Percentiles rank a stretch among this genome's conserved stretches.
These are phyloP conservation scores for Aquanectria penicillioides DNA, from an alignment of 2,329 filamentous ascomycete genomes.

Conservation along the genomic window DNA sequence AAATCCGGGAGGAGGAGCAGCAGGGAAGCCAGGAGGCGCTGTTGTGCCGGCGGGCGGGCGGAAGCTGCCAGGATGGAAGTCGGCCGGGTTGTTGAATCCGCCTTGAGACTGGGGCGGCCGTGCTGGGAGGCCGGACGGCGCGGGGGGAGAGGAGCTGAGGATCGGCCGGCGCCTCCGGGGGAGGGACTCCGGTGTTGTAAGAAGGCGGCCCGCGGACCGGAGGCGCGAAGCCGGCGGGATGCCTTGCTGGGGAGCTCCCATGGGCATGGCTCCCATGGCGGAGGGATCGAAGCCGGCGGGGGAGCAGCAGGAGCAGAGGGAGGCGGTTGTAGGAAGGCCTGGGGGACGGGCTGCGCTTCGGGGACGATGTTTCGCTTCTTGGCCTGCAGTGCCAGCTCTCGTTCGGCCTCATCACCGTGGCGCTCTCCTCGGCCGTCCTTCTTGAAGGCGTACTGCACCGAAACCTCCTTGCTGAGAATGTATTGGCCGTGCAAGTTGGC, in stretches of 20 bases:
- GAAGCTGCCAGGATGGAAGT: constrained; percentile 58
- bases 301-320: constrained; percentile 40
- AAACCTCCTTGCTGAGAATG: constrained; percentile 95
- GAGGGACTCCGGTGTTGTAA: constrained; percentile 43
- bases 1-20: constrained; percentile 54
- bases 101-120: constrained; percentile 59
- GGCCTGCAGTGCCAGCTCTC: constrained; percentile 89
- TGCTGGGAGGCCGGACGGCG: constrained; percentile 61
- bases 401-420: constrained; percentile 93
- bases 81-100: constrained; percentile 57
- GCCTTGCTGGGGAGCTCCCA: constrained; percentile 45
- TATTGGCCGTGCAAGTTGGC: constrained; percentile 96
- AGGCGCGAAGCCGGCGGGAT: constrained; percentile 52
- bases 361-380: constrained; percentile 94
- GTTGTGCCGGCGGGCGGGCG: constrained; percentile 51
- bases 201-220: constrained; percentile 48
- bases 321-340: constrained; percentile 69
- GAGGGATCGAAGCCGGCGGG: constrained; percentile 49
- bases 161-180: constrained; percentile 43
- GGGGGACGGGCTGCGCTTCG: constrained; percentile 78
- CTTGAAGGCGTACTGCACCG: constrained; percentile 98
- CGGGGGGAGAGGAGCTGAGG: constrained; percentile 56
- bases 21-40: constrained; percentile 50
- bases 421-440: constrained; percentile 98
- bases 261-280: constrained; percentile 42